phyloP scores from a whole-genome alignment of 768 basidiomycete species.

The Hygrocybe punicea region DNA sequence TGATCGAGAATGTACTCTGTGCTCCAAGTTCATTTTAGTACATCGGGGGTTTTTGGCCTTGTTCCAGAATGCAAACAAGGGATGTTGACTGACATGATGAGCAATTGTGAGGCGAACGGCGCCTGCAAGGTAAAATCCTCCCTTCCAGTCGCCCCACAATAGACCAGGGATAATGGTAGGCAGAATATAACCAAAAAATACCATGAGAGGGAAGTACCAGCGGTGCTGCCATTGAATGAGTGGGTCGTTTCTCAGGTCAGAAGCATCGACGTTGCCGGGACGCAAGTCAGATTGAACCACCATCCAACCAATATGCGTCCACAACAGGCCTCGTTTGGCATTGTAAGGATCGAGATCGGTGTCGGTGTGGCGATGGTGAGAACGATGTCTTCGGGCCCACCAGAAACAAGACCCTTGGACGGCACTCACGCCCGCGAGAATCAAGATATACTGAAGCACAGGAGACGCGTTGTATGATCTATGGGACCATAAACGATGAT shows the following conservation, averaged over 20 bases:
- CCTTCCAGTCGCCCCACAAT: slow-evolving; percentile 71
- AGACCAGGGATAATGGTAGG: slow-evolving; percentile 68
- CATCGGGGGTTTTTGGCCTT: slow-evolving; percentile 1
- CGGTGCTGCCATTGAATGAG: slow-evolving; percentile 78
- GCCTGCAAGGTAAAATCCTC: slow-evolving; percentile 76
- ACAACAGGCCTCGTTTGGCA: slow-evolving; percentile 70
- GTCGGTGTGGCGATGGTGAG: slow-evolving; percentile 82
- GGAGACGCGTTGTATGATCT: slow-evolving; percentile 73
- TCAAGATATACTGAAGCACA: slow-evolving; percentile 67
- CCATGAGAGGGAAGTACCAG: slow-evolving; percentile 60
- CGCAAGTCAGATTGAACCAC: slow-evolving; percentile 68
- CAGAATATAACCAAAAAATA: slow-evolving; percentile 67
- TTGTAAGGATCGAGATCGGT: slow-evolving; percentile 85
- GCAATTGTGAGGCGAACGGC: slow-evolving; percentile 68
- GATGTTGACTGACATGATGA: slow-evolving; percentile 62
- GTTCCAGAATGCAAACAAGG: slow-evolving; percentile 5
- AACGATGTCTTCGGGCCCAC: slow-evolving; percentile 83
- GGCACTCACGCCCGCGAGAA: slow-evolving; percentile 74
- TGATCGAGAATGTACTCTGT: slow-evolving; percentile 85
- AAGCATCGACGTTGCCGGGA: slow-evolving; percentile 68
- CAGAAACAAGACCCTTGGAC: slow-evolving; percentile 85
- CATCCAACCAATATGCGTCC: slow-evolving; percentile 86
- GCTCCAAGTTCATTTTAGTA: slow-evolving; percentile 4
- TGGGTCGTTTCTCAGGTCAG: slow-evolving; percentile 65
- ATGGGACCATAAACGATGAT: slow-evolving; percentile 86